phyloP scores from a whole-genome alignment of 106 monocot genomes.

The Dendrobium catenatum region DNA sequence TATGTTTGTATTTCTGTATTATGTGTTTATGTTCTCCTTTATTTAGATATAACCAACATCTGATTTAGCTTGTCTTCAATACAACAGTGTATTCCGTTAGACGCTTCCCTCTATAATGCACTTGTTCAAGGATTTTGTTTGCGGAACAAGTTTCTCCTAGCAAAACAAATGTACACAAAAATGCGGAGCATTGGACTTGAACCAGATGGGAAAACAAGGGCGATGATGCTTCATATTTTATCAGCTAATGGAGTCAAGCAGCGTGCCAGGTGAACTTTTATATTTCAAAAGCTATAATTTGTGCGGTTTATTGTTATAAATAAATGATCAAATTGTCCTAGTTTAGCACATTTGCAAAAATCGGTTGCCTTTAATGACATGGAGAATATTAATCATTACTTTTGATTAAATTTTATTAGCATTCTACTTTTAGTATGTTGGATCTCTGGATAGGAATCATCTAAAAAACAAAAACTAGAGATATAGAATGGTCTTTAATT shows the following conservation, averaged over 20 bases:
- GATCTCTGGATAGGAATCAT: background rate
- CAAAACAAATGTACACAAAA: slow-evolving; percentile 47
- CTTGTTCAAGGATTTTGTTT: slow-evolving; percentile 73
- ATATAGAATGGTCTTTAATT: background rate
- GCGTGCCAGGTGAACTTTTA: slow-evolving; percentile 9
- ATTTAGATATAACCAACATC: background rate
- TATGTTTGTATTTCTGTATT: background rate
- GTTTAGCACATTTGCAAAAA: background rate
- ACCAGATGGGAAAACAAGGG: slow-evolving; percentile 83
- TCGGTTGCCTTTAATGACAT: background rate
- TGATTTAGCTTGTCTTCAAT: slow-evolving; percentile 13
- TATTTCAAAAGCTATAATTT: background rate
- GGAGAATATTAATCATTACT: background rate
- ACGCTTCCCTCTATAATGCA: slow-evolving; percentile 69
- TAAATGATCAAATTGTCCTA: background rate
- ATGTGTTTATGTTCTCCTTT: background rate
- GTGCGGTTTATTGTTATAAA: background rate
- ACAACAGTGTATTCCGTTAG: slow-evolving; percentile 47
- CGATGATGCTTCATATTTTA: slow-evolving; percentile 79
- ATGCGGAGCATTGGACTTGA: slow-evolving; percentile 54
- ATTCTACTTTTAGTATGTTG: background rate
- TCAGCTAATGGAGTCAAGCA: slow-evolving; percentile 10
- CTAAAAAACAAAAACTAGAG: background rate
- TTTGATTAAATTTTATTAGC: background rate
- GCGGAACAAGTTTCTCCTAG: slow-evolving; percentile 48